These are phyloP conservation scores for Chytriomyces sp. DNA, from an alignment of 192 early-diverging fungal genomes.

Conservation along the genomic window DNA sequence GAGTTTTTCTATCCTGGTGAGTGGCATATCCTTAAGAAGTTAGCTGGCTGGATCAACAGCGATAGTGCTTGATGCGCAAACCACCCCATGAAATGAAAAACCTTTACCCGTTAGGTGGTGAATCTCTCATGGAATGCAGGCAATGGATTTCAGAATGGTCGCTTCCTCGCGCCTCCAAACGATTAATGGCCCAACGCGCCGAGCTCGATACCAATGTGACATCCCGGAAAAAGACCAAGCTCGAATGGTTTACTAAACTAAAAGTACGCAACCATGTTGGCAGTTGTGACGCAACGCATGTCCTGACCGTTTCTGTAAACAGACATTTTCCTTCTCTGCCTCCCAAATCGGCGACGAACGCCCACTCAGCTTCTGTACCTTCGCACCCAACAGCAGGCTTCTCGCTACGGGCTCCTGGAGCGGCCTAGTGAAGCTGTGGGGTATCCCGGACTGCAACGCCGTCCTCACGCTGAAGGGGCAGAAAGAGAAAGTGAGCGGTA, in stretches of 20 bases:
- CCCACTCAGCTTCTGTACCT: conserved; percentile 73
- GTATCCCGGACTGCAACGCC: conserved; percentile 71
- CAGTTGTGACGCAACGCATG: not conserved
- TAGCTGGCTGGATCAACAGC: not conserved
- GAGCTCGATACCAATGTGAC: conserved; percentile 68
- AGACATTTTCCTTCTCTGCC: conserved; percentile 21
- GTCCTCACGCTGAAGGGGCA: conserved; percentile 73
- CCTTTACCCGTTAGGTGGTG: conserved; percentile 9
- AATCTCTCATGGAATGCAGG: conserved; percentile 48
- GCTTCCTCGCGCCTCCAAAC: conserved; percentile 62
- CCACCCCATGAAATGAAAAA: no score
- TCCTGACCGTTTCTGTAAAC: not conserved
- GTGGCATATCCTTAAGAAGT: not conserved
- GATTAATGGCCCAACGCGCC: conserved; percentile 66
- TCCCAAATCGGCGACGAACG: conserved; percentile 91
- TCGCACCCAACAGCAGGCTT: conserved; percentile 77
- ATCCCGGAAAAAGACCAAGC: conserved; percentile 67
- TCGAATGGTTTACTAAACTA: conserved; percentile 71
- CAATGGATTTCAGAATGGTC: conserved; percentile 22
- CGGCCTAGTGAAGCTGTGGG: conserved; percentile 86
- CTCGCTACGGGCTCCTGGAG: conserved; percentile 85
- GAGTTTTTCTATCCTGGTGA: conserved; percentile 38
- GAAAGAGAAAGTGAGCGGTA: conserved; percentile 81
- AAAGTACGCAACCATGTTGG: conserved; percentile 53
- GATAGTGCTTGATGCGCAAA: not conserved